phyloP scores from a whole-genome alignment of 1,139 yeast genomes.

The Tardiomyces blankii region DNA sequence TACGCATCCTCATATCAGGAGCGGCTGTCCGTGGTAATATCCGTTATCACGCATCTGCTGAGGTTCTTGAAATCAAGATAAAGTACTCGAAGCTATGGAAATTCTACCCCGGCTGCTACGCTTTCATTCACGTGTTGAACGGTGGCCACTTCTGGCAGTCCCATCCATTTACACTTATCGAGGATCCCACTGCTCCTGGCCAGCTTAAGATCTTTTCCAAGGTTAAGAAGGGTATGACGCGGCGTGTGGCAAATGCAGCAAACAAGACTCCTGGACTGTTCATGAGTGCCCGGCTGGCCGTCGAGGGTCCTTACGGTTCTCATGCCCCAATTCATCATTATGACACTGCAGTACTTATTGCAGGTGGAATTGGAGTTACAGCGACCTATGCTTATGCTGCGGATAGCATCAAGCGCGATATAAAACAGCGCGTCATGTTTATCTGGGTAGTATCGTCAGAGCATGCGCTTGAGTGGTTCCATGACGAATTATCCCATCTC shows the following conservation, averaged over 20 bases:
- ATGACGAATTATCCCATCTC: background rate
- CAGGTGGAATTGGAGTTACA: slow-evolving; percentile 65
- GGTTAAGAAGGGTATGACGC: slow-evolving; percentile 25
- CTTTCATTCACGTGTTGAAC: slow-evolving; percentile 30
- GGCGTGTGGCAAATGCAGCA: slow-evolving; percentile 6
- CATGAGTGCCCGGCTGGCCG: slow-evolving; percentile 23
- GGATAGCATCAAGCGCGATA: background rate
- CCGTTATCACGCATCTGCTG: slow-evolving; percentile 14
- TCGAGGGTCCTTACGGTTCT: slow-evolving; percentile 53
- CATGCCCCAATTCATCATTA: slow-evolving; percentile 37
- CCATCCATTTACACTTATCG: slow-evolving; percentile 40
- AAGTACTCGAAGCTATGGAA: slow-evolving; percentile 23
- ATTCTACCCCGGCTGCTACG: slow-evolving; percentile 28
- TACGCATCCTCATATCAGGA: slow-evolving; percentile 27
- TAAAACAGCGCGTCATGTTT: background rate
- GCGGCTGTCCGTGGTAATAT: background rate
- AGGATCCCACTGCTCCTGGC: slow-evolving; percentile 3
- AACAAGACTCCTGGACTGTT: slow-evolving; percentile 4
- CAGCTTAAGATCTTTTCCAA: slow-evolving; percentile 23
- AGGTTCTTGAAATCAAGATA: slow-evolving; percentile 23
- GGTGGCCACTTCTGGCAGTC: slow-evolving; percentile 42
- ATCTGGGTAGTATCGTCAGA: background rate
- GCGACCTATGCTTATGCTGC: slow-evolving; percentile 25
- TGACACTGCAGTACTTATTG: slow-evolving; percentile 38
- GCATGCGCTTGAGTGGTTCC: background rate